A percentile compares a stretch with the other conserved stretches of the same genome.
Conservation (phyloP, 2,329 filamentous ascomycete species). For the Colletotrichum sp. region DNA sequence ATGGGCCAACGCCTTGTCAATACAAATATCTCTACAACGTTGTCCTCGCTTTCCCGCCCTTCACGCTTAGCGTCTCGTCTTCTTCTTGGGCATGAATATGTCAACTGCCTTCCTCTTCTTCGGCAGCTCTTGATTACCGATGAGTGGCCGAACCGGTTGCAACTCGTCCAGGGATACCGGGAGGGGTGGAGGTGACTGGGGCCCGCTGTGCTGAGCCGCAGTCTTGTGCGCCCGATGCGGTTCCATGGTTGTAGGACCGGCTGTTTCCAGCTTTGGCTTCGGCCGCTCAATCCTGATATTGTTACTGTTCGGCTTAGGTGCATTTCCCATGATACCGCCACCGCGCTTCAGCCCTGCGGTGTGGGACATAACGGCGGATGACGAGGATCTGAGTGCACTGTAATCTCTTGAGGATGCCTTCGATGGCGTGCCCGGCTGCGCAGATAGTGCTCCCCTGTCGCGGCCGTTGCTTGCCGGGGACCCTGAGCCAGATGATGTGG, state of each 20-base stretch:
- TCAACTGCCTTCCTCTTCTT: slow-evolving; percentile 51
- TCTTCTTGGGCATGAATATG: slow-evolving; percentile 58
- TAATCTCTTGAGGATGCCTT: background rate
- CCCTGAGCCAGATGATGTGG: background rate
- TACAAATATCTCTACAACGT: background rate
- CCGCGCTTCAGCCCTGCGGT: background rate
- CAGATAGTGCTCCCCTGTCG: background rate
- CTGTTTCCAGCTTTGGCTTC: background rate
- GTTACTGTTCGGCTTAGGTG: slow-evolving; percentile 8
- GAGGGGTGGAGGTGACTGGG: slow-evolving; percentile 26
- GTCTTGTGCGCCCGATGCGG: background rate
- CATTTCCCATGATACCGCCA: slow-evolving; percentile 8
- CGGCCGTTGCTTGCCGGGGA: background rate
- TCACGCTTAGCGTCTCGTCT: slow-evolving; percentile 21
- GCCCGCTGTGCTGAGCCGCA: background rate
- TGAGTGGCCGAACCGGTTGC: background rate
- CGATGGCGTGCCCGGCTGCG: background rate
- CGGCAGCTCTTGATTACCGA: slow-evolving; percentile 2
- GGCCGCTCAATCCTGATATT: slow-evolving; percentile 16
- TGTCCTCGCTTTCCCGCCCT: background rate
- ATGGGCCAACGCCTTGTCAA: background rate
- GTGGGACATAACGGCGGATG: background rate
- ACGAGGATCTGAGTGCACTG: background rate
- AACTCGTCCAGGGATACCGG: slow-evolving; percentile 11
- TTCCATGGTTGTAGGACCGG: background rate